phyloP scores from a whole-genome alignment of 169 alveolate species.

The Plasmodium berghei region DNA sequence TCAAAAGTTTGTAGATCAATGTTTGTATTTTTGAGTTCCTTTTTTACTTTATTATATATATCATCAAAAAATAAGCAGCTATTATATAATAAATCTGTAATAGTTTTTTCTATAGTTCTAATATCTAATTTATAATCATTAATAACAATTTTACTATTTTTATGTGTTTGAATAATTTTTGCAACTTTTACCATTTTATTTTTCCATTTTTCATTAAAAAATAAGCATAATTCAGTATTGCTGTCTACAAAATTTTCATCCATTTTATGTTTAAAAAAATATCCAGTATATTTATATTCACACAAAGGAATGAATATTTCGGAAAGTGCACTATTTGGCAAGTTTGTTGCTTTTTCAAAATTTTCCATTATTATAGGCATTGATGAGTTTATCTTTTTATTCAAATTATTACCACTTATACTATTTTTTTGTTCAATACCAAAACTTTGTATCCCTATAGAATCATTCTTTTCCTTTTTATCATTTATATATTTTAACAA shows the following conservation, averaged over 20 bases:
- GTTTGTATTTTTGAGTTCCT: conserved; percentile 33
- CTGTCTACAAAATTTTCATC: conserved; percentile 47
- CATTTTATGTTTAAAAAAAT: conserved; percentile 69
- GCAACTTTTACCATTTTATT: conserved; percentile 72
- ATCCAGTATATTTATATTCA: conserved; percentile 76
- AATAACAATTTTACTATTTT: conserved; percentile 64
- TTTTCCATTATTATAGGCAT: conserved; percentile 70
- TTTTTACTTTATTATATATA: conserved; percentile 53
- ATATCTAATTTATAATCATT: conserved; percentile 68
- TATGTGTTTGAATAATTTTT: conserved; percentile 64
- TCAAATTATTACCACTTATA: not conserved
- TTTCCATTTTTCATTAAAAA: conserved; percentile 69
- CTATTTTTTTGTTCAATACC: conserved; percentile 1
- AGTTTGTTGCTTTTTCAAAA: conserved; percentile 76
- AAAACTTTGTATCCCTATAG: not conserved
- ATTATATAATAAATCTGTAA: conserved; percentile 53
- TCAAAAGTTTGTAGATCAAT: conserved; percentile 40
- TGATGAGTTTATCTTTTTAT: conserved; percentile 55
- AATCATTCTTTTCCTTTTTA: conserved; percentile 6
- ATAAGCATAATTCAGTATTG: conserved; percentile 47
- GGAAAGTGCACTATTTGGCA: conserved; percentile 35
- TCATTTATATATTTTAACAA: conserved; percentile 32
- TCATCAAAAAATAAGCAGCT: conserved; percentile 57
- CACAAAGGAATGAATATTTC: conserved; percentile 69
- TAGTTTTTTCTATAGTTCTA: conserved; percentile 62